A percentile compares a stretch with the other conserved stretches of the same genome.
These are phyloP conservation scores for Plectranthus barbatus DNA, from an alignment of 257 asterid species.

Conservation along the genomic window DNA sequence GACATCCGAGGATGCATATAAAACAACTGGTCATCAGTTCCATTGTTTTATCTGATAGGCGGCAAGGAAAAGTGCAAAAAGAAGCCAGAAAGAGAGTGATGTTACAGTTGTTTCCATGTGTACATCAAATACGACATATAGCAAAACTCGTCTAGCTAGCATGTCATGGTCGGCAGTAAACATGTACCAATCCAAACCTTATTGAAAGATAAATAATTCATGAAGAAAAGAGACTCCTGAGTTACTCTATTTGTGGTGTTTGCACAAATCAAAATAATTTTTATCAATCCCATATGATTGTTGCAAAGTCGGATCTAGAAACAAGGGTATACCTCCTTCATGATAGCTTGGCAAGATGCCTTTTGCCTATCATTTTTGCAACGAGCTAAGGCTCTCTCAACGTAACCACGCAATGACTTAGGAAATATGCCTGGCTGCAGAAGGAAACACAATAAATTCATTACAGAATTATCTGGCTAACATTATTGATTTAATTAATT, in stretches of 20 bases:
- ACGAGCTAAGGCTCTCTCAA: conserved; percentile 96
- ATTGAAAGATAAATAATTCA: neutral
- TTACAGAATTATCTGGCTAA: conserved; percentile 3
- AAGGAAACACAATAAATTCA: conserved; percentile 18
- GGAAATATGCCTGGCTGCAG: conserved; percentile 86
- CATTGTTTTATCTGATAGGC: no score
- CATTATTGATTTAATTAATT: neutral
- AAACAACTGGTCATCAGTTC: no score
- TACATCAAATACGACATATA: neutral
- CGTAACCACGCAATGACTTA: conserved; percentile 89
- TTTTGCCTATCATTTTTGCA: conserved; percentile 82
- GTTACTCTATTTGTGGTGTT: conserved; percentile 7
- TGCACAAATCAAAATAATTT: conserved; percentile 3
- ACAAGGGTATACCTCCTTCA: conserved; percentile 74
- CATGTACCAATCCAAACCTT: neutral
- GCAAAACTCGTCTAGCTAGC: neutral
- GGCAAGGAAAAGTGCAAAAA: no score
- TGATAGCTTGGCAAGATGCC: conserved; percentile 67
- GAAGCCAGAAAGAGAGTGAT: no score
- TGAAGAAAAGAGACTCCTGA: neutral
- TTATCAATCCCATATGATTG: neutral
- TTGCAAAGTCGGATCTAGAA: conserved; percentile 9
- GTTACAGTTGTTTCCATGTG: no score
- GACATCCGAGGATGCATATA: no score
- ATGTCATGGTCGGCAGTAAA: neutral